Evolutionary conservation across 805 yeast species (phyloP).

Genomic region (Nakazawaea pomicola): DNA sequence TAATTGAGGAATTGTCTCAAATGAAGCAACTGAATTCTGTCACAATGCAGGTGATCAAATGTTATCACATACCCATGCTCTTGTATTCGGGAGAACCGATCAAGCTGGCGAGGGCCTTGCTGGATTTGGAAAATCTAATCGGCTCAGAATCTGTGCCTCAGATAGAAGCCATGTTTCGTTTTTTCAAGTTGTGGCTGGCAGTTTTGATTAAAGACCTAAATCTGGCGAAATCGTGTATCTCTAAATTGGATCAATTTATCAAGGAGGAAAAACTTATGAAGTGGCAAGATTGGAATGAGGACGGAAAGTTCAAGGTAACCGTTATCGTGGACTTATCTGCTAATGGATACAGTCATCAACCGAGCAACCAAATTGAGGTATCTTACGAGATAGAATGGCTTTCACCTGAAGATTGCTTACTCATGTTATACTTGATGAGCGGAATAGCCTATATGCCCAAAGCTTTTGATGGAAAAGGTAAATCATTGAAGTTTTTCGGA

Average conservation of each 20-base stretch:
- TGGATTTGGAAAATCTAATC: conserved; percentile 15
- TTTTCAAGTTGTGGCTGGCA: conserved; percentile 23
- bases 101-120: conserved; percentile 17
- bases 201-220: conserved; percentile 24
- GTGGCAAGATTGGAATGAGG: conserved; percentile 27
- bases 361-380: conserved; percentile 13
- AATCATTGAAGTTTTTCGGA: conserved; percentile 31
- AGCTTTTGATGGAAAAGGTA: conserved; percentile 28
- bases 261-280: conserved; percentile 18
- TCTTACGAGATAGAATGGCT: conserved; percentile 34
- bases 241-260: conserved; percentile 21
- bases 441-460: conserved; percentile 35
- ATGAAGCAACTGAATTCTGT: conserved; percentile 10
- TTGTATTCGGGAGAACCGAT: conserved; percentile 26
- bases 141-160: conserved; percentile 24
- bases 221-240: conserved; percentile 21
- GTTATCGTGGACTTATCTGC: background rate
- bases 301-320: conserved; percentile 21
- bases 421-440: conserved; percentile 35
- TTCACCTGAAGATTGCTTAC: conserved; percentile 36
- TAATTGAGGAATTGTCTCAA: conserved; percentile 16
- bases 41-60: conserved; percentile 21
- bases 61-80: conserved; percentile 27
- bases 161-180: conserved; percentile 25
- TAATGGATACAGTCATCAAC: background rate